A percentile compares a stretch with the other conserved stretches of the same genome.
These are phyloP conservation scores for Paramyrothecium sp. DNA, from an alignment of 2,329 filamentous ascomycete genomes.

Conservation along the genomic window DNA sequence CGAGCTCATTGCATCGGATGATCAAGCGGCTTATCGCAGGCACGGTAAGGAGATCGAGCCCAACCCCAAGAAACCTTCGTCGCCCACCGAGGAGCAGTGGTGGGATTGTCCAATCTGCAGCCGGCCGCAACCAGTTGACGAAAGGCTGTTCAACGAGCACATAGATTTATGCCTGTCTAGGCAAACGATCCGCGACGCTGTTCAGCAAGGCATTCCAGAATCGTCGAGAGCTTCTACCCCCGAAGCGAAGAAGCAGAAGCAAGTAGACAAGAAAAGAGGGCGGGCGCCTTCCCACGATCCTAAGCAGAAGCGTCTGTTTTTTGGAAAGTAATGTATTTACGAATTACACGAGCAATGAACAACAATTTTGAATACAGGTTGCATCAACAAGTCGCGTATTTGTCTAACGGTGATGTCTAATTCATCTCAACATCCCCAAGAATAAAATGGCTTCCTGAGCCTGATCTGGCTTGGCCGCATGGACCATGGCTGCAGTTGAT, in stretches of 20 bases:
- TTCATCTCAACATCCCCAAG: background rate
- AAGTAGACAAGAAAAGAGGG: constrained; percentile 36
- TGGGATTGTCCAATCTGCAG: constrained; percentile 91
- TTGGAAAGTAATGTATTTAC: constrained; percentile 33
- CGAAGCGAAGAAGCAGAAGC: constrained; percentile 34
- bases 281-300: constrained; percentile 35
- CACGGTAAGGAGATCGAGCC: constrained; percentile 54
- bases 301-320: constrained; percentile 52
- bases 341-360: constrained; percentile 10
- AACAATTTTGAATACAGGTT: constrained; percentile 5
- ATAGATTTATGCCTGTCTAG: constrained; percentile 89
- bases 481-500: too few relatives aligned
- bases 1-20: constrained; percentile 1
- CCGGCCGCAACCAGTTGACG: constrained; percentile 72
- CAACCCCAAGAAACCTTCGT: constrained; percentile 34
- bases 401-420: background rate
- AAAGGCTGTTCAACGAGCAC: constrained; percentile 82
- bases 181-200: constrained; percentile 80
- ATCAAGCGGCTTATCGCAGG: background rate
- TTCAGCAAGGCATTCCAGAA: constrained; percentile 51
- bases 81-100: constrained; percentile 42
- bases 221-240: constrained; percentile 27
- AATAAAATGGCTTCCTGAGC: background rate
- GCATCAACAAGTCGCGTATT: constrained; percentile 3
- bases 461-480: too few relatives aligned